Conservation (phyloP, 352 stramenopile species). For the Globisporangium uncinulatum region DNA sequence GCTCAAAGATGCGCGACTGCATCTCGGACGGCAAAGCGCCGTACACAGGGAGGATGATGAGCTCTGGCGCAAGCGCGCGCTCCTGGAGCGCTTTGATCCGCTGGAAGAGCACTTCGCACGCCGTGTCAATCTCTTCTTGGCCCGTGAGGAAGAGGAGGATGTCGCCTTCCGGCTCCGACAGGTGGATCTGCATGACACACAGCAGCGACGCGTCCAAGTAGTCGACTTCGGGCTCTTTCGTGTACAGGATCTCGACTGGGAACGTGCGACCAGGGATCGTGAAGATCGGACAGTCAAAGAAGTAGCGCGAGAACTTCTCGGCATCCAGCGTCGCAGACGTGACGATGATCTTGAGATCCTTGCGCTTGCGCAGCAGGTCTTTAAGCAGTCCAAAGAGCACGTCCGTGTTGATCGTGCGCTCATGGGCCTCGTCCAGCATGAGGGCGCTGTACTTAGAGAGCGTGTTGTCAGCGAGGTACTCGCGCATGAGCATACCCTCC, state of each 20-base stretch:
- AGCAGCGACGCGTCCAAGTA: slow-evolving; percentile 98
- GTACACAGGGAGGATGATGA: slow-evolving; percentile 99
- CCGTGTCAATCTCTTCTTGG: slow-evolving; percentile 98
- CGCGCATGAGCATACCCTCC: slow-evolving; percentile 87
- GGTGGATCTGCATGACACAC: slow-evolving; percentile 97
- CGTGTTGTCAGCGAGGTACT: slow-evolving; percentile 89
- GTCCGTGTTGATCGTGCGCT: slow-evolving; percentile 93
- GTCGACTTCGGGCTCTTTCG: slow-evolving; percentile 94
- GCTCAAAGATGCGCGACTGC: slow-evolving; percentile 98
- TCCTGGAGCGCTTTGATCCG: slow-evolving; percentile 90
- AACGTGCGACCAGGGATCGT: slow-evolving; percentile 92
- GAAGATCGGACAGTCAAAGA: slow-evolving; percentile 96
- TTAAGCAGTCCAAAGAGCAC: slow-evolving; percentile 93
- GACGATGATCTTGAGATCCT: slow-evolving; percentile 90
- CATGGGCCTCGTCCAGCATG: slow-evolving; percentile 95
- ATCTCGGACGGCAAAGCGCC: slow-evolving; percentile 96
- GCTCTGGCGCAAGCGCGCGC: slow-evolving; percentile 71
- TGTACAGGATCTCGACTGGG: slow-evolving; percentile 80
- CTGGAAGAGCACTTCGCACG: slow-evolving; percentile 92
- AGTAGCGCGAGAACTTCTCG: slow-evolving; percentile 96
- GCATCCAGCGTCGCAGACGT: slow-evolving; percentile 97
- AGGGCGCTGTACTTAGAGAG: slow-evolving; percentile 85
- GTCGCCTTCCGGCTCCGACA: slow-evolving; percentile 95
- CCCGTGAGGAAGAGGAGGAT: slow-evolving; percentile 99
- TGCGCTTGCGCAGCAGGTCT: slow-evolving; percentile 77